Conservation (phyloP, 2,329 filamentous ascomycete species). For the Calonectria montana region DNA sequence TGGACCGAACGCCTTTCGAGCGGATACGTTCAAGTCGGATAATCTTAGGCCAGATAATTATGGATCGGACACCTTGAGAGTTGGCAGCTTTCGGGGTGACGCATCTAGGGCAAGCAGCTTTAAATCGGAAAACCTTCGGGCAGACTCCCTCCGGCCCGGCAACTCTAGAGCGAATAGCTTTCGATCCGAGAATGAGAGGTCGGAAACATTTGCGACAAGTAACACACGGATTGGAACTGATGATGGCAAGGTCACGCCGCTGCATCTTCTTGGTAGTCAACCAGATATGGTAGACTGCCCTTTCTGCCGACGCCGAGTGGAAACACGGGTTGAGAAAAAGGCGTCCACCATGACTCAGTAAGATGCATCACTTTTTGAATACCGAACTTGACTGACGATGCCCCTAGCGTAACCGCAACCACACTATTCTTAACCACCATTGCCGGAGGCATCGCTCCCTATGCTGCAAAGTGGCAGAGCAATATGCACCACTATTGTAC, state of each 20-base stretch:
- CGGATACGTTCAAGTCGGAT: neutral
- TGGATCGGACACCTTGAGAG: neutral
- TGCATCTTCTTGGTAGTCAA: constrained; percentile 35
- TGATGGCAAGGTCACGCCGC: constrained; percentile 31
- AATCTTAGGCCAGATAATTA: neutral
- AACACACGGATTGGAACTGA: too few species aligned
- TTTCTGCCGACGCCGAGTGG: constrained; percentile 31
- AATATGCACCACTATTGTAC: constrained; percentile 37
- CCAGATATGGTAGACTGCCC: constrained; percentile 40
- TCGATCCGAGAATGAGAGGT: neutral
- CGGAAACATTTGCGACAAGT: neutral
- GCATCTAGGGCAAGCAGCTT: neutral
- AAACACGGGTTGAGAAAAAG: constrained; percentile 36
- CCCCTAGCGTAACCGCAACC: constrained; percentile 28
- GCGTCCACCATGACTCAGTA: constrained; percentile 38
- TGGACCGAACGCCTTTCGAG: neutral
- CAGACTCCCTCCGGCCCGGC: neutral
- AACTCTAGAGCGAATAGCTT: neutral
- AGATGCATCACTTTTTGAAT: neutral
- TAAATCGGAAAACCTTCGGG: neutral
- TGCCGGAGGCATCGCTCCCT: constrained; percentile 35
- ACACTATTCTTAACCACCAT: constrained; percentile 36
- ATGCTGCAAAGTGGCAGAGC: constrained; percentile 30
- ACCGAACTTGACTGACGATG: neutral
- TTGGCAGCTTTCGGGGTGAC: too few species aligned